Conservation (phyloP, 148 eudicot species). For the Arctostaphylos glauca region DNA sequence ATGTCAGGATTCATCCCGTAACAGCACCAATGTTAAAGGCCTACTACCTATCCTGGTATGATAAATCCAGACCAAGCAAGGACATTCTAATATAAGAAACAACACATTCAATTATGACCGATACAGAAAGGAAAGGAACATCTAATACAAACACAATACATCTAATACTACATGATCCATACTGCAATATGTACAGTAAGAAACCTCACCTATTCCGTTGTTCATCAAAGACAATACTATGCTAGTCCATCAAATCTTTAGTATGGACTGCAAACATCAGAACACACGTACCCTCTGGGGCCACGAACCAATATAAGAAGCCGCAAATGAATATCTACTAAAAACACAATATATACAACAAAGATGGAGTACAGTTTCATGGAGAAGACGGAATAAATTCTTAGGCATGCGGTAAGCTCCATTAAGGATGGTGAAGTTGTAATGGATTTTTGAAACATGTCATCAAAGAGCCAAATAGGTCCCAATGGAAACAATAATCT, state of each 20-base stretch:
- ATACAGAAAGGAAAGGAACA: background rate
- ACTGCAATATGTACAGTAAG: background rate
- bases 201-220: background rate
- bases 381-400: background rate
- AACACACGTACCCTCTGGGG: background rate
- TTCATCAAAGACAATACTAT: background rate
- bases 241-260: background rate
- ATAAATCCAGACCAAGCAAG: background rate
- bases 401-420: background rate
- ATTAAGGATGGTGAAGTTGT: background rate
- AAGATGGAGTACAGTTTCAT: background rate
- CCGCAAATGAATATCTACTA: background rate
- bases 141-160: background rate
- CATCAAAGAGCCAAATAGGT: background rate
- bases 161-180: background rate
- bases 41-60: background rate
- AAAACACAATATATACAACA: background rate
- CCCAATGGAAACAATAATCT: background rate
- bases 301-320: background rate
- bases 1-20: background rate
- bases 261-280: background rate
- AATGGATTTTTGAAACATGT: background rate
- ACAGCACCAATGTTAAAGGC: background rate
- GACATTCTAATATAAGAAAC: background rate
- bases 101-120: background rate